Base-by-base conservation (phyloP, 2,329 filamentous ascomycete genomes). In the Alternaria triticimaculans region DNA sequence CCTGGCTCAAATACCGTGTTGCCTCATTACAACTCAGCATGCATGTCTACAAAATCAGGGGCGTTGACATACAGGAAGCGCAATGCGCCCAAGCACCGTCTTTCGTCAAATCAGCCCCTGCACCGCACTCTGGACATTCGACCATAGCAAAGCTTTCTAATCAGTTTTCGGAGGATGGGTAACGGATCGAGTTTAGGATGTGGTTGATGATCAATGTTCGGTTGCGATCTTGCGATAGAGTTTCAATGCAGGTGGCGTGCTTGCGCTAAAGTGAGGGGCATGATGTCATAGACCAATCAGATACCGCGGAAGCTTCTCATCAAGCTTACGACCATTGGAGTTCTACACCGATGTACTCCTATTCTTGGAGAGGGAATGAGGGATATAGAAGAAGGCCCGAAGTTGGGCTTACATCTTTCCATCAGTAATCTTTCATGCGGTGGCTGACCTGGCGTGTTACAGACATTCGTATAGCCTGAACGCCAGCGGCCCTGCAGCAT, bases 1-100 rank as follows among this genome's bases (percentile, higher is more conserved):
- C 70, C 72, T 4, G 73, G 73, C 63, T 76, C 66, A 20, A 76
- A 76, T 4, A 75, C 66, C 0, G 69, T 76, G 23, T 76, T 76
- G 49, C 26, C 14, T 14, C 15, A 28, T 15, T 23, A 33, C 44
- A 8, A 7, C 55, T 53, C 14, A 53, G 49, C 10, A 53, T 6
- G 28, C 14, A 54, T 26, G 5, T 23, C 15, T 48, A 5, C 45
- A 28, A 41, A 5, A 12, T 43, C 6, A 28, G 20, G 23, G 30
- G 21, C 18, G 14, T 46, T 10, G 15, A 60, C 72, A 20, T 67
- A 76, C 73, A 76, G 9, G 71, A 74, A 51, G 73, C 72, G 54
- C 73, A 76, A 51, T 76, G 73, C 25, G 73, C 73, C 58, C 71
- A 76, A 37, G 65, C 65, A 12, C 73, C 72, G 45, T 76, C 73